Percentiles rank a stretch among this genome's conserved stretches.
phyloP scores from a whole-genome alignment of 768 basidiomycete species.

The Psilocybe azurescens region DNA sequence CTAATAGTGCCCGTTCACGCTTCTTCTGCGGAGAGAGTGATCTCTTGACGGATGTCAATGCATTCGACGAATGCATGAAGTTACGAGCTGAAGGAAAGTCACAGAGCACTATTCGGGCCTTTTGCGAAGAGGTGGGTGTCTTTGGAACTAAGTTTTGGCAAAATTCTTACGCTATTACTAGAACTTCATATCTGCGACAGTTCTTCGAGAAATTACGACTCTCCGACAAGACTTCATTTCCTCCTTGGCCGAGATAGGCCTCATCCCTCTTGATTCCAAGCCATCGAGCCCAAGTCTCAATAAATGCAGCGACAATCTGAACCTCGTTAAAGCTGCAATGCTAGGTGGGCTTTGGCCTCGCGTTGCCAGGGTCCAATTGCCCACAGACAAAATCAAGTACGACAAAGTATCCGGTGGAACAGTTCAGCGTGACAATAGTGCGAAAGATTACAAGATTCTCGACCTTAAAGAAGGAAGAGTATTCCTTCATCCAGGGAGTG shows the following conservation, averaged over 20 bases:
- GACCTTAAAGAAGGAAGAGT: conserved; percentile 71
- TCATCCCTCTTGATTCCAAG: conserved; percentile 55
- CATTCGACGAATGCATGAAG: conserved; percentile 68
- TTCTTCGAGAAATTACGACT: conserved; percentile 78
- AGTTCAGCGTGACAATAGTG: conserved; percentile 82
- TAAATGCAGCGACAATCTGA: conserved; percentile 64
- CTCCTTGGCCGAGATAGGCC: conserved; percentile 72
- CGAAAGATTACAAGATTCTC: conserved; percentile 83
- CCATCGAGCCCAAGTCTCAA: conserved; percentile 62
- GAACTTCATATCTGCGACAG: conserved; percentile 83
- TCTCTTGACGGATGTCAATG: conserved; percentile 80
- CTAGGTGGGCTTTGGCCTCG: conserved; percentile 90
- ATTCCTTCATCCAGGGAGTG: conserved; percentile 84
- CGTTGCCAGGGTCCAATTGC: conserved; percentile 78
- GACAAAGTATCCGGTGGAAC: conserved; percentile 86
- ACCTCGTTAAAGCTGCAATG: conserved; percentile 83
- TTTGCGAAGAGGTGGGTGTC: conserved; percentile 70
- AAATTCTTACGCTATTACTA: conserved; percentile 30
- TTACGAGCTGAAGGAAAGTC: conserved; percentile 57
- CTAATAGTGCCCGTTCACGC: conserved; percentile 66
- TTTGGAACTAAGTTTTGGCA: background rate
- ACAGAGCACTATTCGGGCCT: conserved; percentile 49
- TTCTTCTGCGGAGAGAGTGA: conserved; percentile 82
- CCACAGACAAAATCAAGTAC: conserved; percentile 77
- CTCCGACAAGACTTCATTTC: conserved; percentile 80